Percentiles rank a stretch among this genome's conserved stretches.
Evolutionary conservation across 164 flowering plant species (phyloP).

Genomic region (Aristolochia contorta): DNA sequence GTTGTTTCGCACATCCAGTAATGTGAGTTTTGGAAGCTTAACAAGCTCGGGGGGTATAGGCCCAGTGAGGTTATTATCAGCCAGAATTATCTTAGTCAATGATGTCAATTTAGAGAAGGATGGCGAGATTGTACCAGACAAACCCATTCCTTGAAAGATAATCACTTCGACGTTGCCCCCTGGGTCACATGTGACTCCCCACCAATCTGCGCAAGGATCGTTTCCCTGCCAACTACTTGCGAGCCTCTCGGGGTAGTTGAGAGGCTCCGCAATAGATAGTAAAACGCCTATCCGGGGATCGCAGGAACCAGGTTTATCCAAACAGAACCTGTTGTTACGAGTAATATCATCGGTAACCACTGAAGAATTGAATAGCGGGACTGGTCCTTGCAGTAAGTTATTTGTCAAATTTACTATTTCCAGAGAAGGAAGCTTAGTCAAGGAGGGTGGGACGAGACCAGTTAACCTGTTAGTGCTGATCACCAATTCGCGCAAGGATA

Average conservation of each 20-base stretch:
- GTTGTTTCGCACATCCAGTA: slow-evolving; percentile 64
- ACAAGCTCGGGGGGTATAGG: slow-evolving; percentile 60
- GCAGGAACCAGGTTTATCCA: slow-evolving; percentile 48
- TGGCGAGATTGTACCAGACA: slow-evolving; percentile 66
- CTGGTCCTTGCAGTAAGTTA: slow-evolving; percentile 76
- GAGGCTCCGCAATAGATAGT: slow-evolving; percentile 37
- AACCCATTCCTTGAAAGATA: slow-evolving; percentile 41
- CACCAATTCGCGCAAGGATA: slow-evolving; percentile 35
- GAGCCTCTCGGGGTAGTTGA: slow-evolving; percentile 52
- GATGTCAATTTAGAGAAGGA: slow-evolving; percentile 29
- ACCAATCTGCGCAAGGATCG: slow-evolving; percentile 64
- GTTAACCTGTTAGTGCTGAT: slow-evolving; percentile 72
- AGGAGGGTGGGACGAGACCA: slow-evolving; percentile 66
- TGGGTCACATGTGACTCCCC: slow-evolving; percentile 36
- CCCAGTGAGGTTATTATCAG: slow-evolving; percentile 56
- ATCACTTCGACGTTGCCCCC: slow-evolving; percentile 31
- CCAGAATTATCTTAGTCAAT: slow-evolving; percentile 38
- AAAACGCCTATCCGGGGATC: slow-evolving; percentile 45
- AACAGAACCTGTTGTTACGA: slow-evolving; percentile 18
- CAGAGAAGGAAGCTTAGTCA: slow-evolving; percentile 39
- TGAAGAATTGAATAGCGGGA: slow-evolving; percentile 42
- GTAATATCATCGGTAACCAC: slow-evolving; percentile 33
- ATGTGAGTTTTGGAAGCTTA: slow-evolving; percentile 25
- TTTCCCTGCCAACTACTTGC: slow-evolving; percentile 72
- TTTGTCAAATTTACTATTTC: slow-evolving; percentile 59